These are phyloP conservation scores for Pythium oligandrum DNA, from an alignment of 352 stramenopile genomes.

Conservation along the genomic window DNA sequence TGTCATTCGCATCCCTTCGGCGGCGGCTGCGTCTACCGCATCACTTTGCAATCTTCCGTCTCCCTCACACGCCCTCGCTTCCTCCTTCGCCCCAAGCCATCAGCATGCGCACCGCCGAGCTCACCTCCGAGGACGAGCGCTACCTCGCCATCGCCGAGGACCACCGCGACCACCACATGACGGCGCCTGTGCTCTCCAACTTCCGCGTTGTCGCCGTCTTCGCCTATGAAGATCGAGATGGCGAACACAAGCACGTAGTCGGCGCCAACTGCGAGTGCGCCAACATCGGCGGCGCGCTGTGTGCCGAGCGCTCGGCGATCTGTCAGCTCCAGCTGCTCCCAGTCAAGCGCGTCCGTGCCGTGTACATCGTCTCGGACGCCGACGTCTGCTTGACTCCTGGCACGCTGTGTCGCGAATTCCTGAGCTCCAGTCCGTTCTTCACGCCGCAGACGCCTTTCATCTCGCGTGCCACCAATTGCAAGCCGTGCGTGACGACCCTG, in stretches of 20 bases:
- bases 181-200: slow-evolving; percentile 27
- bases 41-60: not conserved
- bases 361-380: slow-evolving; percentile 87
- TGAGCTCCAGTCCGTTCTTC: slow-evolving; percentile 61
- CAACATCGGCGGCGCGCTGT: slow-evolving; percentile 82
- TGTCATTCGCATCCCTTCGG: no score
- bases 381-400: slow-evolving; percentile 74
- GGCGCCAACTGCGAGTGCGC: slow-evolving; percentile 86
- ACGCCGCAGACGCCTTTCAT: slow-evolving; percentile 54
- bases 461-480: slow-evolving; percentile 49
- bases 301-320: slow-evolving; percentile 81
- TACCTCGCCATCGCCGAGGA: slow-evolving; percentile 40
- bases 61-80: no score
- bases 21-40: slow-evolving; percentile 3
- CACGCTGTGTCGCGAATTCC: slow-evolving; percentile 86
- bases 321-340: slow-evolving; percentile 69
- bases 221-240: slow-evolving; percentile 50
- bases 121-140: slow-evolving; percentile 39
- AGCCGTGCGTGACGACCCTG: slow-evolving; percentile 52
- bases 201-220: slow-evolving; percentile 51
- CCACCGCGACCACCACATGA: slow-evolving; percentile 34
- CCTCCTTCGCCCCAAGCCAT: no score
- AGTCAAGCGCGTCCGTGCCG: slow-evolving; percentile 39
- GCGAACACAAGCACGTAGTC: slow-evolving; percentile 43
- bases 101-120: slow-evolving; percentile 35